These are phyloP conservation scores for Fraxinus floribunda DNA, from an alignment of 305 asterid species.

Conservation along the genomic window DNA sequence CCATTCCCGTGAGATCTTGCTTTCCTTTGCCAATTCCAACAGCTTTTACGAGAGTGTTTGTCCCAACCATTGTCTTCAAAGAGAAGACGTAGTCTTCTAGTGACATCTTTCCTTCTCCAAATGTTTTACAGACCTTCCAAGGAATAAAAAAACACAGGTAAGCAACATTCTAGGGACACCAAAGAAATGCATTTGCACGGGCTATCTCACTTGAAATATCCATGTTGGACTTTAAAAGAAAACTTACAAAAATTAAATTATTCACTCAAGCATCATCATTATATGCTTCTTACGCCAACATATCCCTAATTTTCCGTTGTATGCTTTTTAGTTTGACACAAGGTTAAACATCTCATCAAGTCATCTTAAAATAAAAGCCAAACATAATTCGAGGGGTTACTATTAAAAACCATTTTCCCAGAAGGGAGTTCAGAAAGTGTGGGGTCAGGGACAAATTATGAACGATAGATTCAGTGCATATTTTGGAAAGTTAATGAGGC, in stretches of 20 bases:
- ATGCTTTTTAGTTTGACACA: background rate
- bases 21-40: conserved; percentile 65
- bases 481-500: background rate
- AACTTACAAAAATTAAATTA: background rate
- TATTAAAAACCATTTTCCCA: background rate
- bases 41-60: conserved; percentile 49
- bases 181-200: background rate
- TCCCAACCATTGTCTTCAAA: conserved; percentile 54
- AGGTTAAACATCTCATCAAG: background rate
- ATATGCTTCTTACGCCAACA: background rate
- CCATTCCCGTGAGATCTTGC: conserved; percentile 60
- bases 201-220: background rate
- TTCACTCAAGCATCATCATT: background rate
- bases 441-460: background rate
- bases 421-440: background rate
- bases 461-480: background rate
- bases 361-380: background rate
- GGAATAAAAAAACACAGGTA: conserved; percentile 19
- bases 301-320: background rate
- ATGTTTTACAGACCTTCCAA: conserved; percentile 47
- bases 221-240: background rate
- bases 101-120: conserved; percentile 51
- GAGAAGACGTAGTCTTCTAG: conserved; percentile 53
- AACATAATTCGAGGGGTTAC: background rate
- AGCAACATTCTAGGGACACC: conserved; percentile 1